phyloP scores from a whole-genome alignment of 352 stramenopile genomes.

The Pythium pyrilobum region DNA sequence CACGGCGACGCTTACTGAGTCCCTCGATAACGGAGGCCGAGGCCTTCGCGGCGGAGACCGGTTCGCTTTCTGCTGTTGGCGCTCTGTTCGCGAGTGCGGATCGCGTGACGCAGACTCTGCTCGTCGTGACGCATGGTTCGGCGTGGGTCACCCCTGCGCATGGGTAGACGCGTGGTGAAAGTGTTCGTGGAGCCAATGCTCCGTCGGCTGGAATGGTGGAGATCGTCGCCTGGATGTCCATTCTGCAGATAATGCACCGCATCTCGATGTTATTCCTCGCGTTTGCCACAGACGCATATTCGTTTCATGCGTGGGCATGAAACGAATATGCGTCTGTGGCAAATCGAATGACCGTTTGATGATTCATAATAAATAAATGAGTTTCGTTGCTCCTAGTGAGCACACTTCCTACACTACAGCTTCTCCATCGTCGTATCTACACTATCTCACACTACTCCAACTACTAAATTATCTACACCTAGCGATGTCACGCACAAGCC shows the following conservation, averaged over 20 bases:
- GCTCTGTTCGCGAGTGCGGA: not conserved
- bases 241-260: conserved; percentile 4
- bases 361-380: conserved; percentile 1
- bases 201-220: not conserved
- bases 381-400: conserved; percentile 2
- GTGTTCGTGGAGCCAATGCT: not conserved
- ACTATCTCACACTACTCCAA: conserved; percentile 9
- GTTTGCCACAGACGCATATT: not conserved
- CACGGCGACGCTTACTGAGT: too few species aligned
- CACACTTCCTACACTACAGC: not conserved
- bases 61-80: not conserved
- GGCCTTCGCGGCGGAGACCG: too few species aligned
- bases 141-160: not conserved
- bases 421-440: too few species aligned
- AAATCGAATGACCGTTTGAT: not conserved
- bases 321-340: not conserved
- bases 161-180: not conserved
- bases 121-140: not conserved
- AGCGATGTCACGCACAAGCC: not conserved
- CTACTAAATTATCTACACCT: conserved; percentile 9
- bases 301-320: not conserved
- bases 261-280: not conserved
- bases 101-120: not conserved
- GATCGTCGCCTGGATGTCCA: not conserved
- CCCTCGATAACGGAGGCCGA: too few species aligned